Percentiles rank a stretch among this genome's conserved stretches.
Conservation (phyloP, 352 stramenopile genomes). For the Globisporangium abappressorium region DNA sequence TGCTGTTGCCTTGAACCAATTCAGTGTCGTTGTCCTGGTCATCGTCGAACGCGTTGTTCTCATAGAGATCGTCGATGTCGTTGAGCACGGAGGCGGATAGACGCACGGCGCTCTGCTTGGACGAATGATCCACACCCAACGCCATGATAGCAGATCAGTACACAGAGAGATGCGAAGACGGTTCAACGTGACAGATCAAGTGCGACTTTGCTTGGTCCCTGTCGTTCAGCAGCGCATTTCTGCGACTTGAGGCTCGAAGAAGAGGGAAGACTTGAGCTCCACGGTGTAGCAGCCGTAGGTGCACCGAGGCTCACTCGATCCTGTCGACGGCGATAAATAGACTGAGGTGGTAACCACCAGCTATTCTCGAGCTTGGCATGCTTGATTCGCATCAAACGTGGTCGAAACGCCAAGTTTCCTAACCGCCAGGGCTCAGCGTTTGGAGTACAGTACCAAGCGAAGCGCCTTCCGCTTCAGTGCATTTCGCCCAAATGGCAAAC, state of each 20-base stretch:
- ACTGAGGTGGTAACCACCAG: not conserved
- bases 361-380: not conserved
- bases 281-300: no score
- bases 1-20: constrained; percentile 8
- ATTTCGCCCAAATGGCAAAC: not conserved
- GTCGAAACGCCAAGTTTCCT: not conserved
- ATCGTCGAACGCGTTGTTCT: constrained; percentile 72
- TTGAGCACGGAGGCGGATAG: constrained; percentile 37
- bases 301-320: not conserved
- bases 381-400: not conserved
- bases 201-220: not conserved
- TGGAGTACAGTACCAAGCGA: not conserved
- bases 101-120: constrained; percentile 26
- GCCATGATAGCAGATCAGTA: constrained; percentile 18
- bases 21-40: constrained; percentile 30
- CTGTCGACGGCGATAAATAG: not conserved
- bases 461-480: not conserved
- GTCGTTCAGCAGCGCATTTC: not conserved
- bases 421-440: not conserved
- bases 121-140: constrained; percentile 15
- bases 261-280: no score
- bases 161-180: no score
- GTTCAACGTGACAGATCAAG: no score
- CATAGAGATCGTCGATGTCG: constrained; percentile 73
- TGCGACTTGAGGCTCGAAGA: not conserved